phyloP scores from a whole-genome alignment of 2,329 filamentous ascomycete genomes.

The Aspergillus brunneoviolaceus region DNA sequence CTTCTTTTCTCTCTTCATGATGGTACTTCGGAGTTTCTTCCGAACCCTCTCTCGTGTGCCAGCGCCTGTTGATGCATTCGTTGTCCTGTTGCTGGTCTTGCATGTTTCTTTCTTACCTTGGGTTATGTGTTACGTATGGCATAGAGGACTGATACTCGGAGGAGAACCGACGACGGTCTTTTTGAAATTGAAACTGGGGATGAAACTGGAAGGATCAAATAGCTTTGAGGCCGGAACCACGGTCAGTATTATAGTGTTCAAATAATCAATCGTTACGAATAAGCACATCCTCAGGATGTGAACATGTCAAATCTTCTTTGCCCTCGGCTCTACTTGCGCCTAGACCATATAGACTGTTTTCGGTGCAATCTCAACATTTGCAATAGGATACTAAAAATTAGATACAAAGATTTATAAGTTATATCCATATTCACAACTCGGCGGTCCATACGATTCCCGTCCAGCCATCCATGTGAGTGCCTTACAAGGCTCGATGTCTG shows the following conservation, averaged over 20 bases:
- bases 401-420: no score
- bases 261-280: slow-evolving; percentile 4
- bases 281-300: neutral
- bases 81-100: slow-evolving; percentile 25
- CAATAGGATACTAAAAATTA: no score
- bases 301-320: neutral
- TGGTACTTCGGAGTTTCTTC: slow-evolving; percentile 21
- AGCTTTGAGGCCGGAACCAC: neutral
- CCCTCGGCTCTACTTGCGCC: no score
- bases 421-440: no score
- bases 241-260: neutral
- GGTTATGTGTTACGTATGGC: slow-evolving; percentile 31
- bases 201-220: slow-evolving; percentile 7
- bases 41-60: slow-evolving; percentile 15
- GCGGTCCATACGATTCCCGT: no score
- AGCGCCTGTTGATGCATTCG: slow-evolving; percentile 24
- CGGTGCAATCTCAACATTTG: no score
- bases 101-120: slow-evolving; percentile 24
- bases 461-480: no score
- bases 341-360: no score
- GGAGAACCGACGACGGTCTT: slow-evolving; percentile 21
- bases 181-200: slow-evolving; percentile 9
- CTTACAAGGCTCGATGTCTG: no score
- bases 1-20: slow-evolving; percentile 18
- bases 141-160: slow-evolving; percentile 23